Evolutionary conservation across 2,329 filamentous ascomycete species (phyloP).

Genomic region (Sarocladium kiliense): DNA sequence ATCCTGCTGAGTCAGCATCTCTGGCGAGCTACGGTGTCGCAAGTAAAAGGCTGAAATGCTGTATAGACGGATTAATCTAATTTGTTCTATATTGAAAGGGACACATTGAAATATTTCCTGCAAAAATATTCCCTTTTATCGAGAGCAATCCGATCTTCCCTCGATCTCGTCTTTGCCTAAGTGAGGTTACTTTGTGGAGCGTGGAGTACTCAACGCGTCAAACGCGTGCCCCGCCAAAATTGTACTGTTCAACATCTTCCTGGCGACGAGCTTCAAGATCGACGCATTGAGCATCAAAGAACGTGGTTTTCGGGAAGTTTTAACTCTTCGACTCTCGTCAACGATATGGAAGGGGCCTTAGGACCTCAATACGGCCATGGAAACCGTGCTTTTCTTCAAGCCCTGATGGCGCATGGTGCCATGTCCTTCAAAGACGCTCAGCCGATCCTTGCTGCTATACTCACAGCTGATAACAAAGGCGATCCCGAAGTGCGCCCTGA

Average conservation of each 20-base stretch:
- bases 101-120: too few relatives aligned
- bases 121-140: too few relatives aligned
- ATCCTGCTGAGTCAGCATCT: background rate
- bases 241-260: background rate
- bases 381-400: slow-evolving; percentile 87
- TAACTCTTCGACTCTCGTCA: too few relatives aligned
- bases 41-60: background rate
- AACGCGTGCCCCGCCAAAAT: slow-evolving; percentile 8
- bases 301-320: too few relatives aligned
- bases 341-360: slow-evolving; percentile 15
- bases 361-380: slow-evolving; percentile 46
- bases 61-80: too few relatives aligned
- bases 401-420: slow-evolving; percentile 71
- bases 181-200: too few relatives aligned
- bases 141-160: too few relatives aligned
- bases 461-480: slow-evolving; percentile 45
- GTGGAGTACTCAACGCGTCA: slow-evolving; percentile 8
- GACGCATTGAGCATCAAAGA: too few relatives aligned
- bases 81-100: too few relatives aligned
- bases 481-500: slow-evolving; percentile 40
- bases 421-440: slow-evolving; percentile 72
- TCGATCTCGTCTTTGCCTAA: too few relatives aligned
- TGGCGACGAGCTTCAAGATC: background rate
- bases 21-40: background rate
- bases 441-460: slow-evolving; percentile 70